These are phyloP conservation scores for Elongisporangium prolatum DNA, from an alignment of 352 stramenopile species.

Conservation along the genomic window DNA sequence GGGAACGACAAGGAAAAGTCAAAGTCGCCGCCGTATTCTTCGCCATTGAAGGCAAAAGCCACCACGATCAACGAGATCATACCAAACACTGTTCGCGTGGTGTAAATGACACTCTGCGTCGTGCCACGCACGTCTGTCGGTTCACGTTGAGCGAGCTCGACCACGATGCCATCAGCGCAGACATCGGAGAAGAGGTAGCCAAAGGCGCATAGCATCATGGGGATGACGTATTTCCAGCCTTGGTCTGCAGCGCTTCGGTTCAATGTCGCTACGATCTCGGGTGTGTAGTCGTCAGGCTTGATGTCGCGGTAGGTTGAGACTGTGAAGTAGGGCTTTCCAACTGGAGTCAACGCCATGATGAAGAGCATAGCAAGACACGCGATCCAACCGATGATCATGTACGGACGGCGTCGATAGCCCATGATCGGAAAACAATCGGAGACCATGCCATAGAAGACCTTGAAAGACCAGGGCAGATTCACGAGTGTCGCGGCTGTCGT, in stretches of 20 bases:
- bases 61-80: too few relatives aligned
- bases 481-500: slow-evolving; percentile 38
- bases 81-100: too few relatives aligned
- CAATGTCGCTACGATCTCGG: slow-evolving; percentile 26
- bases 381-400: slow-evolving; percentile 42
- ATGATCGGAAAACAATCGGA: too few relatives aligned
- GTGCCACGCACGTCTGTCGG: slow-evolving; percentile 32
- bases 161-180: slow-evolving; percentile 40
- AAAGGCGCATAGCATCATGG: slow-evolving; percentile 37
- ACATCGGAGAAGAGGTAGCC: slow-evolving; percentile 46
- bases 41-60: too few relatives aligned
- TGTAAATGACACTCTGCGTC: slow-evolving; percentile 46
- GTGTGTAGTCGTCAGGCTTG: slow-evolving; percentile 37
- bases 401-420: too few relatives aligned
- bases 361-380: slow-evolving; percentile 32
- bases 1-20: too few relatives aligned
- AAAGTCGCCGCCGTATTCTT: too few relatives aligned
- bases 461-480: slow-evolving; percentile 54
- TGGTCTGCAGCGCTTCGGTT: slow-evolving; percentile 30
- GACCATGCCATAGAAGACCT: too few relatives aligned
- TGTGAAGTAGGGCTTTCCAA: slow-evolving; percentile 35
- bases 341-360: slow-evolving; percentile 27
- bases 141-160: slow-evolving; percentile 45
- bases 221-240: slow-evolving; percentile 35
- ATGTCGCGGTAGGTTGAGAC: slow-evolving; percentile 21